Evolutionary conservation across 768 basidiomycete genomes (phyloP).

Genomic region (Phanerochaete sordida): DNA sequence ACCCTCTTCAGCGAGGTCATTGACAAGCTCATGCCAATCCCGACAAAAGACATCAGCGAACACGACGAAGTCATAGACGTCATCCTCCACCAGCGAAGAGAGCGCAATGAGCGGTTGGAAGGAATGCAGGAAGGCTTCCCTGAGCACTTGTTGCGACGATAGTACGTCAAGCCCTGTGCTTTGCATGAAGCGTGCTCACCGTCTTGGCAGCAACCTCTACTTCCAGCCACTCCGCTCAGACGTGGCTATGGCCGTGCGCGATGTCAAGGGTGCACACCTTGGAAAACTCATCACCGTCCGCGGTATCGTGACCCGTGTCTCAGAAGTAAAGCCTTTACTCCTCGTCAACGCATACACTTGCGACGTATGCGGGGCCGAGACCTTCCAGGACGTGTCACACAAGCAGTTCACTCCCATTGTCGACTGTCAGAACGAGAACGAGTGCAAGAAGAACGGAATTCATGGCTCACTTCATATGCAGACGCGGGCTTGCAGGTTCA

Average conservation of each 20-base stretch:
- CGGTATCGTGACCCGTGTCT: constrained; percentile 97
- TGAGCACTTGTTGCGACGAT: constrained; percentile 86
- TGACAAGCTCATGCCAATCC: constrained; percentile 84
- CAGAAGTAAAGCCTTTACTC: constrained; percentile 96
- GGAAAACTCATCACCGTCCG: constrained; percentile 94
- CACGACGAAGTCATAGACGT: constrained; percentile 96
- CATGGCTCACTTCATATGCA: constrained; percentile 97
- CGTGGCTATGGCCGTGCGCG: constrained; percentile 81
- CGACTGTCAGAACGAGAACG: constrained; percentile 83
- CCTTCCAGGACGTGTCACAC: constrained; percentile 94
- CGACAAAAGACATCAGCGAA: constrained; percentile 86
- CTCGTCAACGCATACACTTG: constrained; percentile 98
- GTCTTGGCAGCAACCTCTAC: constrained; percentile 74
- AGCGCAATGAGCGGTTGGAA: constrained; percentile 81
- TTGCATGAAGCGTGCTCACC: constrained; percentile 17
- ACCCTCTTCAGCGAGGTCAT: constrained; percentile 86
- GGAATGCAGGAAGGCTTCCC: constrained; percentile 80
- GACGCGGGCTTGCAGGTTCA: constrained; percentile 94
- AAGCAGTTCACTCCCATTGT: constrained; percentile 87
- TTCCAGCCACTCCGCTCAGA: constrained; percentile 84
- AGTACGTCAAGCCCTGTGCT: constrained; percentile 55
- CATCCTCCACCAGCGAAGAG: constrained; percentile 89
- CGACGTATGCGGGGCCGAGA: constrained; percentile 96
- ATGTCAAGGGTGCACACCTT: constrained; percentile 83
- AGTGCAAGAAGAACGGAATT: constrained; percentile 83